Evolutionary conservation across 768 basidiomycete genomes (phyloP), one percentile per base, ranked within the genome.

Genomic region (Boletus fagicola): DNA sequence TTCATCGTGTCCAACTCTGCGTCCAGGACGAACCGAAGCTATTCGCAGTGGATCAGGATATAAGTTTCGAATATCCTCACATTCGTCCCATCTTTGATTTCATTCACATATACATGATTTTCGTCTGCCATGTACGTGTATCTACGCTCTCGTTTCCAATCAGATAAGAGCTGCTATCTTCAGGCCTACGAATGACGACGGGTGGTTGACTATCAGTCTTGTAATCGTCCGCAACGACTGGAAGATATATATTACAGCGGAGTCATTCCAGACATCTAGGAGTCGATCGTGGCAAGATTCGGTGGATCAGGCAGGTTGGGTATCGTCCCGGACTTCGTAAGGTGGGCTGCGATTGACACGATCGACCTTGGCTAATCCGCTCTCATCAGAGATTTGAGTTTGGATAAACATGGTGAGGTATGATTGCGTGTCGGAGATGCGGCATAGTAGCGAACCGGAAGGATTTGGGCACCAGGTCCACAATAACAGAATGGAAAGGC

Each of bases 1-100:
- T 13, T 67, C 0, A 33, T 30, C 28, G 26, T 58, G 18, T 64
- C 60, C 10, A 62, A 65, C 51, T 49, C 58, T 3, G 65, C 63
- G 10, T 62, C 58, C 0, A 60, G 0, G 58, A 49, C 39, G 55
- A 40, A 15, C 57, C 60, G 1, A 64, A 67, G 28, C 3, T 42
- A 2, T 59, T 65, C 31, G 35, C 56, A 4, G 11, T 1, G 3
- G 60, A 67, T 28, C 51, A 54, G 15, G 43, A 39, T 26, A 8
- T 20, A 6, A 18, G 53, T 11, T 22, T 46, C 16, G 49, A 42
- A 10, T n/a, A 33, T 12, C 54, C 51, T 7, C 33, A 35, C 13
- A 43, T 26, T 35, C 49, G 46, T 33, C 49, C 43, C 5, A 28
- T 48, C 15, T 39, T 51, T 31, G 31, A 54, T 36, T 38, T 49